Percentiles rank a stretch among this genome's conserved stretches.
Evolutionary conservation across 2,329 filamentous ascomycete species (phyloP).

Genomic region (Aspergillus sp.): DNA sequence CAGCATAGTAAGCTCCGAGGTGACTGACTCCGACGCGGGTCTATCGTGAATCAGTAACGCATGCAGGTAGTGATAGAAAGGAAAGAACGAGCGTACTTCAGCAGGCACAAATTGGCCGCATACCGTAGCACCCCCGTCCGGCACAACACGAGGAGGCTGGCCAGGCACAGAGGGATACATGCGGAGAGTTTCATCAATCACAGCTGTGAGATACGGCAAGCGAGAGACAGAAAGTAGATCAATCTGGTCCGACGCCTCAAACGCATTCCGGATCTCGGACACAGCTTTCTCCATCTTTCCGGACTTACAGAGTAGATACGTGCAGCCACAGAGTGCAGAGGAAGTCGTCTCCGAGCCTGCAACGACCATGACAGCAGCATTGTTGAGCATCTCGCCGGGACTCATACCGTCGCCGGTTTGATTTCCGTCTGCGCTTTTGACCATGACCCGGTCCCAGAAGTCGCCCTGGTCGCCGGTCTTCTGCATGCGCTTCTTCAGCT

Average conservation of each 20-base stretch:
- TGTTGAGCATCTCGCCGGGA: neutral
- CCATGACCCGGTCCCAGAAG: neutral
- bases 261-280: neutral
- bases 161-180: slow-evolving; percentile 1
- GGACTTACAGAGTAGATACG: neutral
- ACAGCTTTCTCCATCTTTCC: neutral
- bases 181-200: slow-evolving; percentile 8
- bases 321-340: neutral
- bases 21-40: slow-evolving; percentile 46
- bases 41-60: slow-evolving; percentile 21
- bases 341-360: neutral
- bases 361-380: neutral
- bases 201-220: slow-evolving; percentile 3
- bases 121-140: neutral
- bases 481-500: neutral
- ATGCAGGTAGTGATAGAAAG: neutral
- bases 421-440: neutral
- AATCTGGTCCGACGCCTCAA: neutral
- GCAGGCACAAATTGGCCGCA: neutral
- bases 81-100: neutral
- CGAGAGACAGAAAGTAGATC: neutral
- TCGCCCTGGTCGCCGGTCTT: neutral
- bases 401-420: neutral
- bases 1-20: slow-evolving; percentile 44
- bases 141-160: neutral